These are phyloP conservation scores for Penicillium palitans DNA, from an alignment of 2,329 filamentous ascomycete species.

Conservation along the genomic window DNA sequence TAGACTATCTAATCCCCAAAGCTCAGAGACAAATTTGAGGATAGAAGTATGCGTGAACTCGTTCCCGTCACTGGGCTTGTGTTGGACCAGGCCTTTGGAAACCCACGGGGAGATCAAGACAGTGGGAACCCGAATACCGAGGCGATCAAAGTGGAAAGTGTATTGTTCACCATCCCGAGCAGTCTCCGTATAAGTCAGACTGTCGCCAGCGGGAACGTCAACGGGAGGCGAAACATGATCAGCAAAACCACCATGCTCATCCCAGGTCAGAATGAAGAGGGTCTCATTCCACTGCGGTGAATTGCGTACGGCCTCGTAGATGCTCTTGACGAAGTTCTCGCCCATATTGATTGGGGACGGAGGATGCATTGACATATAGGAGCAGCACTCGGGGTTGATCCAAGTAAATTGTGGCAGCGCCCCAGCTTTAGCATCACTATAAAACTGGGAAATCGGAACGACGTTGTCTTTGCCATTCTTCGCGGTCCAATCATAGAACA, in stretches of 20 bases:
- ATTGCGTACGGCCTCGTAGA: constrained; percentile 48
- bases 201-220: constrained; percentile 41
- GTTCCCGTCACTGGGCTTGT: constrained; percentile 37
- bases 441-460: constrained; percentile 45
- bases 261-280: constrained; percentile 51
- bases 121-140: constrained; percentile 36
- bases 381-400: constrained; percentile 55
- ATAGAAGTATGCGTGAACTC: constrained; percentile 50
- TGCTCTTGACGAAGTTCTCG: constrained; percentile 48
- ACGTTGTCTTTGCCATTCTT: constrained; percentile 36
- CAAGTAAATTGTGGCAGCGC: constrained; percentile 49
- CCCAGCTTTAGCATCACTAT: constrained; percentile 47
- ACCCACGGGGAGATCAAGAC: constrained; percentile 45
- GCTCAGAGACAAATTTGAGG: constrained; percentile 44
- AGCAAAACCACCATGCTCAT: constrained; percentile 51
- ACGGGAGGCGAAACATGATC: constrained; percentile 50
- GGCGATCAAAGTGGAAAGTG: constrained; percentile 35
- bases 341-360: constrained; percentile 47
- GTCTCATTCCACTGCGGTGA: constrained; percentile 51
- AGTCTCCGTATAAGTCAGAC: constrained; percentile 36
- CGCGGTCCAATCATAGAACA: constrained; percentile 40
- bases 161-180: constrained; percentile 30
- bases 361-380: constrained; percentile 51
- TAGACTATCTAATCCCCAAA: constrained; percentile 45
- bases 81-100: constrained; percentile 43